A percentile compares a stretch with the other conserved stretches of the same genome.
These are phyloP conservation scores for Helminthosporium solani DNA, from an alignment of 2,329 filamentous ascomycete genomes.

Conservation along the genomic window DNA sequence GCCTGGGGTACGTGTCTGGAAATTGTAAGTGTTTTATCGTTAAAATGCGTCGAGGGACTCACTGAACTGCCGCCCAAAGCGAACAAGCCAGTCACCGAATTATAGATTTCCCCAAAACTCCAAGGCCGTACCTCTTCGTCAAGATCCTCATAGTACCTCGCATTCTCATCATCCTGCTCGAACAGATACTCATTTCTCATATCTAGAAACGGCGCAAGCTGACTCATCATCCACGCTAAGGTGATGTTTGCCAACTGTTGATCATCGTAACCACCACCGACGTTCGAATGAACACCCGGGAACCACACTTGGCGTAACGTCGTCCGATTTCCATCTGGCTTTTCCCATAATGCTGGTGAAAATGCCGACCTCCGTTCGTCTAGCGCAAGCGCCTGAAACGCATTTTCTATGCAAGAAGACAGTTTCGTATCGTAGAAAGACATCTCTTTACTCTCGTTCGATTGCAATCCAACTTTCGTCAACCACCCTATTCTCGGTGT, in stretches of 20 bases:
- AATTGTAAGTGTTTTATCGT: neutral
- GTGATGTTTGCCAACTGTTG: conserved; percentile 53
- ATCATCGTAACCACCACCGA: conserved; percentile 52
- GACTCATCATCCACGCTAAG: conserved; percentile 59
- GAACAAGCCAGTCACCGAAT: conserved; percentile 50
- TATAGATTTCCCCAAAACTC: conserved; percentile 50
- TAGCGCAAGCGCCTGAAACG: conserved; percentile 57
- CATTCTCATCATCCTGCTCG: conserved; percentile 49
- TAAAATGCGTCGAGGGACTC: conserved; percentile 14
- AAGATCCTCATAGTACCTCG: conserved; percentile 46
- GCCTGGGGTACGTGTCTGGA: conserved; percentile 48
- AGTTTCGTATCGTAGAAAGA: conserved; percentile 52
- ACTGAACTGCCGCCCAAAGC: conserved; percentile 47
- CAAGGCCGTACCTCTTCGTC: conserved; percentile 48
- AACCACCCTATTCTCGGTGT: conserved; percentile 48
- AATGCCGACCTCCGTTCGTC: conserved; percentile 56
- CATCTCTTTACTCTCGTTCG: conserved; percentile 40
- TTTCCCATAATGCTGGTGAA: conserved; percentile 55
- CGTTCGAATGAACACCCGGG: conserved; percentile 54
- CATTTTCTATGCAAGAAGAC: conserved; percentile 50
- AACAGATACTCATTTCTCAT: conserved; percentile 51
- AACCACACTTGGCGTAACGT: conserved; percentile 58
- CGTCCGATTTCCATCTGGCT: conserved; percentile 47
- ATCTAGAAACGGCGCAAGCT: conserved; percentile 51
- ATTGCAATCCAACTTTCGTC: conserved; percentile 39